A percentile compares a stretch with the other conserved stretches of the same genome.
Evolutionary conservation across 257 asterid genomes (phyloP).

Genomic region (Solanum sitiens): DNA sequence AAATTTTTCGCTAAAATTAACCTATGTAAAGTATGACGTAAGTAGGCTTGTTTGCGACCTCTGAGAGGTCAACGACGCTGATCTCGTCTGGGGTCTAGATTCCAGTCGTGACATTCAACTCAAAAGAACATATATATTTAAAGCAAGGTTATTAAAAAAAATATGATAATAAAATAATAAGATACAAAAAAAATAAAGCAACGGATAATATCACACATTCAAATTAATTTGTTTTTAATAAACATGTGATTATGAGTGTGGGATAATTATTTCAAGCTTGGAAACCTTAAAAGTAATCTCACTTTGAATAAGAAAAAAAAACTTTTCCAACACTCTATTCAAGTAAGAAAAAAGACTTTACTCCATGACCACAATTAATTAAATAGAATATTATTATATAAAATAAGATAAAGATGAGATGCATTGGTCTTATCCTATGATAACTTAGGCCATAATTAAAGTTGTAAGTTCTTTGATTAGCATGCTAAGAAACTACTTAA

Average conservation of each 20-base stretch:
- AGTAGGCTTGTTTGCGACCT: too few relatives aligned
- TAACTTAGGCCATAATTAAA: neutral
- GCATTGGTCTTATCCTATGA: neutral
- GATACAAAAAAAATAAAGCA: neutral
- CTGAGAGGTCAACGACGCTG: too few relatives aligned
- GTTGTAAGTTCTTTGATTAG: conserved; percentile 2
- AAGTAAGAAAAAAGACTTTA: neutral
- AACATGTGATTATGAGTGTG: neutral
- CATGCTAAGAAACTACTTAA: neutral
- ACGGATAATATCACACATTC: neutral
- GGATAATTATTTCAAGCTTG: neutral
- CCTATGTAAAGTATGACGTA: too few relatives aligned
- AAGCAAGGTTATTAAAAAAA: neutral
- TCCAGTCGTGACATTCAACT: too few relatives aligned
- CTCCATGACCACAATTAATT: neutral
- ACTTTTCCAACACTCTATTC: neutral
- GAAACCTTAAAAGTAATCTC: neutral
- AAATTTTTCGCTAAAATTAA: too few relatives aligned
- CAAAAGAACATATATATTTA: neutral
- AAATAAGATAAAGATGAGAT: neutral
- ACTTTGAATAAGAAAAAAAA: neutral
- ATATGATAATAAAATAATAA: neutral
- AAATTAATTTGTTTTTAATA: neutral
- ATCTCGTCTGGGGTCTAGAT: too few relatives aligned
- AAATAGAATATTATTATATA: neutral